Conservation (phyloP, 2,329 filamentous ascomycete species). For the Penicillium sp. region DNA sequence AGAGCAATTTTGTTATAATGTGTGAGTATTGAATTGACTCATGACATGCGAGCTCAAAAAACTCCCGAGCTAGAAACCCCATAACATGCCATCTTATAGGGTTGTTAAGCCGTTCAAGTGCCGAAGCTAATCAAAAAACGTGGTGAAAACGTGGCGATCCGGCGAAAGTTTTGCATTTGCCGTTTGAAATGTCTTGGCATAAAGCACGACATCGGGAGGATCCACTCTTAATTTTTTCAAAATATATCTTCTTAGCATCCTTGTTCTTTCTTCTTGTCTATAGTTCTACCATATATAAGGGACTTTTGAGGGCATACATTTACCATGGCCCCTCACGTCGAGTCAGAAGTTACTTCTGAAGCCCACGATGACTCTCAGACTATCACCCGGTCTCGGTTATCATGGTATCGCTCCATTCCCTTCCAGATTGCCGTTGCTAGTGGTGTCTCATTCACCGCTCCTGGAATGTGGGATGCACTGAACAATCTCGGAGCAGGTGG, state of each 20-base stretch:
- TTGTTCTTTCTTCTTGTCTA: background rate
- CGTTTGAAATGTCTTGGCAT: background rate
- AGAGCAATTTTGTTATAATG: background rate
- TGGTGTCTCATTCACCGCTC: conserved; percentile 25
- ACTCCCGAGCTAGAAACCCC: too few species aligned
- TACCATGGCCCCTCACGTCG: background rate
- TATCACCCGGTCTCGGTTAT: conserved; percentile 1
- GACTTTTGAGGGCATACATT: background rate
- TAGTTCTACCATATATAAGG: background rate
- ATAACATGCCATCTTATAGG: background rate
- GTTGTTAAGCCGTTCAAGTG: background rate
- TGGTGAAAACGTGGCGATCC: background rate
- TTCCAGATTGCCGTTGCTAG: conserved; percentile 25
- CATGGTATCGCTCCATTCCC: conserved; percentile 23
- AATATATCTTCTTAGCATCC: background rate
- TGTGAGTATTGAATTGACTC: background rate
- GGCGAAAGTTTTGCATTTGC: background rate
- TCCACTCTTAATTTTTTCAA: background rate
- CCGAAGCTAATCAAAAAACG: background rate
- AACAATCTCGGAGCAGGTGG: conserved; percentile 53
- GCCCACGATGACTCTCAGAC: background rate
- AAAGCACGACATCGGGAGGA: conserved; percentile 3
- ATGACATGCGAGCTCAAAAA: background rate
- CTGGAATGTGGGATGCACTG: conserved; percentile 53
- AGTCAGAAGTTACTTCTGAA: conserved; percentile 2